A percentile compares a stretch with the other conserved stretches of the same genome.
Conservation (phyloP, 106 monocot species). For the Agapanthus africanus region DNA sequence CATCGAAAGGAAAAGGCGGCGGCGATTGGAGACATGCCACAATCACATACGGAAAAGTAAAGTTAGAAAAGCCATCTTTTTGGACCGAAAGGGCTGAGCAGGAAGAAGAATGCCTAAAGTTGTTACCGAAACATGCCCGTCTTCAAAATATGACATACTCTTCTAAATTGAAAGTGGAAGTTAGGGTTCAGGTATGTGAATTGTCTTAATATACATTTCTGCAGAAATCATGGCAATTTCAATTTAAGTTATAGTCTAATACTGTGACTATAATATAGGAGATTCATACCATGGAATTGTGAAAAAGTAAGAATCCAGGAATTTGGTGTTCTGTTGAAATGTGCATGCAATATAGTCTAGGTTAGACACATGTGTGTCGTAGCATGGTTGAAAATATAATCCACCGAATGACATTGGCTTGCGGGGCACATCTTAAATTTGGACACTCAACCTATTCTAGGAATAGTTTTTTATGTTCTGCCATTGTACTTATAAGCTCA, state of each 20-base stretch:
- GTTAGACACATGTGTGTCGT: no score
- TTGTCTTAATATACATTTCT: neutral
- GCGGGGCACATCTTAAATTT: no score
- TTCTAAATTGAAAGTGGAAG: conserved; percentile 54
- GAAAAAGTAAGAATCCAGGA: no score
- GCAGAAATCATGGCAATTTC: neutral
- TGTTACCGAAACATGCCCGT: conserved; percentile 78
- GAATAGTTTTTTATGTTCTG: no score
- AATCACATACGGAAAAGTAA: conserved; percentile 67
- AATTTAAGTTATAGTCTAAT: neutral
- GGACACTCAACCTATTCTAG: no score
- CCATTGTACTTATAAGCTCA: no score
- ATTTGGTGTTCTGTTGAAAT: no score
- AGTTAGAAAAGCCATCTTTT: conserved; percentile 57
- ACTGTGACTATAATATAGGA: no score
- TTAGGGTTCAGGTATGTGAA: conserved; percentile 56
- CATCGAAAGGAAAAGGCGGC: conserved; percentile 46
- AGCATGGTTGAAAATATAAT: no score
- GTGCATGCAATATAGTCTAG: no score
- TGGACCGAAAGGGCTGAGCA: conserved; percentile 42
- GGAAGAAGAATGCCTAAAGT: conserved; percentile 37
- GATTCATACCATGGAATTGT: no score
- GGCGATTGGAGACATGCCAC: conserved; percentile 61
- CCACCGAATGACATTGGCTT: no score
- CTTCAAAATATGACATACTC: conserved; percentile 93